Base-by-base conservation (phyloP, 805 yeast species). In the Sungouiella blattae region DNA sequence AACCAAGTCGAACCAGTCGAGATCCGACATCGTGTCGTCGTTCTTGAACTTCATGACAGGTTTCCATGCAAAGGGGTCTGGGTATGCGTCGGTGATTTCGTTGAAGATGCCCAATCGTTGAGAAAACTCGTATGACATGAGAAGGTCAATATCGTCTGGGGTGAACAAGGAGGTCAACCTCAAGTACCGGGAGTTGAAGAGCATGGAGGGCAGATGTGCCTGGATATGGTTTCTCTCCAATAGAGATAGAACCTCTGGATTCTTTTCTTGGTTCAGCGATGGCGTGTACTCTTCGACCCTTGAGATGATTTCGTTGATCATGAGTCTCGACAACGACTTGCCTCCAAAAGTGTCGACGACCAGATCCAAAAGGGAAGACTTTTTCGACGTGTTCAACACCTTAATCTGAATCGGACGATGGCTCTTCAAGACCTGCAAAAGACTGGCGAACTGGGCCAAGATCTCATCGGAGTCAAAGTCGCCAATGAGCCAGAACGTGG, bases 121-220 rank as follows among this genome's bases (percentile, higher is more conserved):
- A 4, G 56, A 50, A 1, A 62, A 49, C 44, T 83, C 88, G 42
- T 69, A 67, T 5, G 65, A 64, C 1, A 72, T 42, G 2, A 80
- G 53, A 14, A 56, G 52, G 7, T 58, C 58, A 24, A 77, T 47
- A 3, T 67, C 64, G 1, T 43, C 38, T 2, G 29, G 13, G 46
- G 47, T 4, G 37, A 50, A 44, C 34, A 57, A 28, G 35, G 52
- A n/a, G 30, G 44, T 37, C 40, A 62, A 20, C 60, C 60, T 45
- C 53, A 68, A 35, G 71, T 62, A 55, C 52, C 87, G 69, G 11
- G 87, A 83, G 47, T 79, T 79, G 16, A 78, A 46, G 6, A 76
- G 49, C 6, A 80, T 30, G 37, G 69, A 72, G 2, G 69, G 50
- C 18, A 53, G 57, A 7, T 59, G 54, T 20, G 56, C 46, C 1